These are phyloP conservation scores for Chrysoporthe deuterocubensis DNA, from an alignment of 2,329 filamentous ascomycete species.

Conservation along the genomic window DNA sequence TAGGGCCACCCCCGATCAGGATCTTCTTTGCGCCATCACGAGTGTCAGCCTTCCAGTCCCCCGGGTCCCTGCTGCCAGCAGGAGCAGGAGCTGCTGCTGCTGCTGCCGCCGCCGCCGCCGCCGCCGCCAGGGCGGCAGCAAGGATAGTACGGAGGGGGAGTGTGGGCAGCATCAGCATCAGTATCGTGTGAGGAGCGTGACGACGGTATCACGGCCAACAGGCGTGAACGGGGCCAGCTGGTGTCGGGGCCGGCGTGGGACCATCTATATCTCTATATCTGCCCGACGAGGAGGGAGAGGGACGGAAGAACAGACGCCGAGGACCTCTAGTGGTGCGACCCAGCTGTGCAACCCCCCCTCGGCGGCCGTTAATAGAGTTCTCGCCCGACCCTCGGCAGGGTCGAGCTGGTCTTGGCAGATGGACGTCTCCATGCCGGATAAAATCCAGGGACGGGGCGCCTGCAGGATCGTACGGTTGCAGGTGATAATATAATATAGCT, in stretches of 20 bases:
- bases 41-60: slow-evolving; percentile 14
- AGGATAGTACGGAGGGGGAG: background rate
- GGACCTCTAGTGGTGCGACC: no score
- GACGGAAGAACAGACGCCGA: no score
- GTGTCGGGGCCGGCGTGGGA: no score
- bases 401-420: no score
- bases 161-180: background rate
- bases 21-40: slow-evolving; percentile 36
- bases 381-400: no score
- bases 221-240: background rate
- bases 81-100: background rate
- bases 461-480: background rate
- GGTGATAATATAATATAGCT: background rate
- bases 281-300: background rate
- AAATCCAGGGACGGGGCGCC: no score
- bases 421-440: no score
- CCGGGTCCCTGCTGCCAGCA: background rate
- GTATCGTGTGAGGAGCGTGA: background rate
- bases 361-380: no score
- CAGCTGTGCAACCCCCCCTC: no score
- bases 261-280: no score
- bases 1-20: slow-evolving; percentile 44
- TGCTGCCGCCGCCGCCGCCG: no score
- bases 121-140: slow-evolving; percentile 8
- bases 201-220: background rate